These are phyloP conservation scores for Wallacemonas rigidus DNA, from an alignment of 208 protist species.

Conservation along the genomic window DNA sequence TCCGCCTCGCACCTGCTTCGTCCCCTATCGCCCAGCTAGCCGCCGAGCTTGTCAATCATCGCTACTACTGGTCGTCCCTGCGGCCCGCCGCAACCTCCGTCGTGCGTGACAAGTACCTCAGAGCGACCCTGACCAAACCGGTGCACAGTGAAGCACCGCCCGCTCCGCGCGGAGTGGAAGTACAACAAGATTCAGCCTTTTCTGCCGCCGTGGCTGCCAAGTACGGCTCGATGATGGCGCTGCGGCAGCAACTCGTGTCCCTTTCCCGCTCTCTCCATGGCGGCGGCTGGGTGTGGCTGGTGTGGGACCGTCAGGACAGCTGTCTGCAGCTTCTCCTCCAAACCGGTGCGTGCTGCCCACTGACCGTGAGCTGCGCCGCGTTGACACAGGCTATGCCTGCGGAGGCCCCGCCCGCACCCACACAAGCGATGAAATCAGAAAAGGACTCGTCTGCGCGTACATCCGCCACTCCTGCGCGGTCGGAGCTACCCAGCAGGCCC, in stretches of 20 bases:
- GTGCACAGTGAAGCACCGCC: not conserved
- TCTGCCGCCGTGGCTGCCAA: slow-evolving; percentile 17
- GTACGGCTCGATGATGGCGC: slow-evolving; percentile 34
- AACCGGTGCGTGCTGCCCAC: slow-evolving; percentile 28
- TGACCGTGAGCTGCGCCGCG: slow-evolving; percentile 13
- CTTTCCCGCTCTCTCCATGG: slow-evolving; percentile 42
- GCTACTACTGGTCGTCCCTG: slow-evolving; percentile 18
- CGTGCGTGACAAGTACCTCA: slow-evolving; percentile 25
- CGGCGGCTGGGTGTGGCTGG: slow-evolving; percentile 63
- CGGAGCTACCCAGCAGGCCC: no score
- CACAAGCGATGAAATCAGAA: not conserved
- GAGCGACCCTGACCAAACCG: slow-evolving; percentile 27
- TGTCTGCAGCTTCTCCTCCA: slow-evolving; percentile 33
- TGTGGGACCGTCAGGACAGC: slow-evolving; percentile 23
- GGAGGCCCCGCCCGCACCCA: not conserved
- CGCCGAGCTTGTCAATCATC: slow-evolving; percentile 14
- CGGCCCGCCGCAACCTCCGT: not conserved
- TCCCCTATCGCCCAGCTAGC: not conserved
- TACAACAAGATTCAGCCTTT: slow-evolving; percentile 2
- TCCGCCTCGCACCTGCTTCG: not conserved
- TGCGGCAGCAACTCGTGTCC: slow-evolving; percentile 36
- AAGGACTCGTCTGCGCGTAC: no score
- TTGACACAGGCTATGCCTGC: no score
- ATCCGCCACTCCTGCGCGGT: no score
- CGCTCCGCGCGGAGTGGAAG: not conserved